Evolutionary conservation across 306 rosid species (phyloP), one percentile per base, ranked within the genome.

Genomic region (Prunus kanzakura): DNA sequence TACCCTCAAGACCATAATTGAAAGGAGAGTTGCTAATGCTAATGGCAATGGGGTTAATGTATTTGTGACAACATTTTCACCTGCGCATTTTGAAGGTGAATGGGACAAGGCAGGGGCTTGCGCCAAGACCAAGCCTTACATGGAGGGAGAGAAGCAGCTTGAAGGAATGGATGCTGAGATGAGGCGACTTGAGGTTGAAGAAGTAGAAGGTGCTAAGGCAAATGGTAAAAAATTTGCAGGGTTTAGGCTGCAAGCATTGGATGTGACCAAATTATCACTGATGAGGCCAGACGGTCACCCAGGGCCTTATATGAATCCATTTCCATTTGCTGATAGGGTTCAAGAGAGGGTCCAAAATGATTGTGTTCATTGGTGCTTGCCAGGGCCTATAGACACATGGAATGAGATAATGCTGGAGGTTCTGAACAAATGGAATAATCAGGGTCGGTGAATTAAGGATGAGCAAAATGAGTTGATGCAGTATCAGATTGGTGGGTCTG

Each of bases 331-430:
- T 38, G 77, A 91, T 78, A 90, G 93, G 18, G 75, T 84, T n/a
- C 60, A 43, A 41, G 96, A 91, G 43, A 85, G 80, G 6, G 88
- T 94, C 4, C 98, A 91, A 35, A 94, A 91, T 78, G 97, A 94
- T 69, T 94, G 98, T 82, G 94, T 91, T 57, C 98, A 94, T 81
- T 94, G 98, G 98, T 94, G 98, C 79, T 78, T 94, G 82, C 97
- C 98, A 0, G 98, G 98, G 16, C 87, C 98, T 64, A 70, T 93
- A 14, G 98, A 93, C 76, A 90, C 97, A 11, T 93, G 98, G 98
- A 93, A 93, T 90, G 94, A 88, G 70, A 88, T 93, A 20, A 65
- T 93, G 75, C 79, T 93, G 0, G 81, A 88, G 76, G 25, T 86
- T 1, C 52, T 90, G 78, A 90, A 82, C 87, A 91, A 77, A 74